Evolutionary conservation across 768 basidiomycete species (phyloP), one percentile per base, ranked within the genome.

Genomic region (Trametes gibbosa): DNA sequence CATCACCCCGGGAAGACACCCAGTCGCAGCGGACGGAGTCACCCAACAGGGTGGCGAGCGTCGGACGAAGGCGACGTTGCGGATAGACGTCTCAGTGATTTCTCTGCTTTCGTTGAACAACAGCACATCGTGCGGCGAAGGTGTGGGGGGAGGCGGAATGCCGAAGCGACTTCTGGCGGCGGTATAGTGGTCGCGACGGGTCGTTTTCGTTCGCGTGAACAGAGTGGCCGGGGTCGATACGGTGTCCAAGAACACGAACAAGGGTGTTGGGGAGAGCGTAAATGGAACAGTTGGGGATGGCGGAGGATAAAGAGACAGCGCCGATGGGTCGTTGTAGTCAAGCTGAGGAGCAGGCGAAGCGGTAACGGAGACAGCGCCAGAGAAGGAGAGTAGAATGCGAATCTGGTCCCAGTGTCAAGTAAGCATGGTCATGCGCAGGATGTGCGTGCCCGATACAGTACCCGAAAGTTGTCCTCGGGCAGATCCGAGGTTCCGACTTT

Each of bases 121-220:
- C 25, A 93, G 69, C 2, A 92, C 84, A 64, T 93, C 91, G 16
- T 70, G 68, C 21, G 50, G 25, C 32, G 61, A 46, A 2, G 64
- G 43, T 0, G 63, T 58, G 3, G 68, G 68, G 1, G 72, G 61
- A 8, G 76, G 69, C 21, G 77, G 74, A 17, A 84, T 71, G 53
- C 76, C 74, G 46, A 75, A 80, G 42, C 90, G 81, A 0, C 67
- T 63, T n/a, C 90, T 84, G 1, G 90, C 87, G 35, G 76, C 75
- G 25, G 84, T 76, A 65, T 92, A 93, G 12, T 78, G 69, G 7
- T 68, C 58, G 47, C 90, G 81, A 39, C 75, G 58, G 1, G 89
- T 91, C 0, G 91, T 92, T 71, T 93, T 93, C 47, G 88, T 85
- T 21, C 70, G 65, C 0, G 87, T 87, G 67, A 85, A 87, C 23